A percentile compares a stretch with the other conserved stretches of the same genome.
phyloP scores from a whole-genome alignment of 441 rosid species.

The Erysimum pusillum region DNA sequence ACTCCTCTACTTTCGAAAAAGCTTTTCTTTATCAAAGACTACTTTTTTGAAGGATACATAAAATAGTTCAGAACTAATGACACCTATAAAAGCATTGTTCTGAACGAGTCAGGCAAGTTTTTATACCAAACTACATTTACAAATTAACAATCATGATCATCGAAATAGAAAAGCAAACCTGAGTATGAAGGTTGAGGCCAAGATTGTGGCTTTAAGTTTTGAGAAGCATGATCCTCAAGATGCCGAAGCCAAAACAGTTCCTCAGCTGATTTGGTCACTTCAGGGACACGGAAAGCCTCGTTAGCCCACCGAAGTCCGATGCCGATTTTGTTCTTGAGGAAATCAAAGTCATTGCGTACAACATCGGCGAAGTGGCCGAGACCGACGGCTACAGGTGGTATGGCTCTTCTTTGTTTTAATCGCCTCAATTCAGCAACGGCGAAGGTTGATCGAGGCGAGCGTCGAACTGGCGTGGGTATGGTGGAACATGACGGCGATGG shows the following conservation, averaged over 20 bases:
- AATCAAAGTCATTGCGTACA: slow-evolving; percentile 71
- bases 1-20: not conserved
- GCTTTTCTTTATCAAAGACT: not conserved
- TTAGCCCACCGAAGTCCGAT: slow-evolving; percentile 80
- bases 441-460: slow-evolving; percentile 23
- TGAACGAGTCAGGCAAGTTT: too few species aligned
- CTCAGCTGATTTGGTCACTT: slow-evolving; percentile 65
- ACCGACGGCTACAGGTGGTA: slow-evolving; percentile 53
- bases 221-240: slow-evolving; percentile 69
- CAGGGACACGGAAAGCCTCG: slow-evolving; percentile 65
- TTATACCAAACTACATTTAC: not conserved
- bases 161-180: slow-evolving; percentile 51
- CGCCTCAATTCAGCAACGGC: slow-evolving; percentile 51
- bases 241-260: slow-evolving; percentile 79
- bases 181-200: slow-evolving; percentile 87
- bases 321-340: slow-evolving; percentile 62
- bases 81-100: slow-evolving; percentile 6
- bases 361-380: slow-evolving; percentile 68
- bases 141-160: not conserved
- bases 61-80: slow-evolving; percentile 1
- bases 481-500: slow-evolving; percentile 49
- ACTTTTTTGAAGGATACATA: not conserved
- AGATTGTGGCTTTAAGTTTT: slow-evolving; percentile 49
- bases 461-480: slow-evolving; percentile 32
- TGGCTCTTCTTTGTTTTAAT: slow-evolving; percentile 46